Evolutionary conservation across 2,329 filamentous ascomycete genomes (phyloP), one percentile per base, ranked within the genome.

Genomic region (Alternaria consortialis): DNA sequence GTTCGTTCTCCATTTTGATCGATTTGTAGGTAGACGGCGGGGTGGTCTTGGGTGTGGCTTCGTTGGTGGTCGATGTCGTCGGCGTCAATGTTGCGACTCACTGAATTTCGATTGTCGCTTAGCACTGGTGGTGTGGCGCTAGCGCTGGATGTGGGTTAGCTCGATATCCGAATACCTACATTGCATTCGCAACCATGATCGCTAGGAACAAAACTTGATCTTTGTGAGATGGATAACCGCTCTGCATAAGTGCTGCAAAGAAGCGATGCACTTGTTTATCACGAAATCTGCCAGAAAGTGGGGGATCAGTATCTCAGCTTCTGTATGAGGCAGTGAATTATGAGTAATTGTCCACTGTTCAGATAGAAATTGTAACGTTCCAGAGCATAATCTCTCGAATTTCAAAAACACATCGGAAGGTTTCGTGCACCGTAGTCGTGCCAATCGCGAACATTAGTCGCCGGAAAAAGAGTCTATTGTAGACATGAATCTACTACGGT

Each of bases 1-100:
- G 93, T 88, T 98, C 95, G 93, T 99, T 99, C 90, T 99, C 95
- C 95, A 98, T 99, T 85, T 88, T 94, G 81, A 69, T 57, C 68
- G 64, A 70, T 72, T 46, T 71, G 67, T 68, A 58, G 58, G 64
- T 71, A 63, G 68, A 68, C 60, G 68, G 64, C 59, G 68, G 70
- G 63, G 56, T 69, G 59, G 56, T 66, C 54, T 70, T 70, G 62
- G 55, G 57, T 59, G 66, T 63, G 64, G 71, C 67, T 71, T 70
- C 62, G 62, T 65, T 63, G 70, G 72, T 65, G 67, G 69, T 72
- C 66, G 69, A 66, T 65, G 62, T 61, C 60, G 62, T 62, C 65
- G 62, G 53, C 58, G 53, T 51, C 52, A 44, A 44, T 36, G 47
- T 52, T 56, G 62, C 48, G 63, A 40, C 42, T 60, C 58, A 58